phyloP scores from a whole-genome alignment of 164 flowering plant species.

The Chimonanthus praecox region DNA sequence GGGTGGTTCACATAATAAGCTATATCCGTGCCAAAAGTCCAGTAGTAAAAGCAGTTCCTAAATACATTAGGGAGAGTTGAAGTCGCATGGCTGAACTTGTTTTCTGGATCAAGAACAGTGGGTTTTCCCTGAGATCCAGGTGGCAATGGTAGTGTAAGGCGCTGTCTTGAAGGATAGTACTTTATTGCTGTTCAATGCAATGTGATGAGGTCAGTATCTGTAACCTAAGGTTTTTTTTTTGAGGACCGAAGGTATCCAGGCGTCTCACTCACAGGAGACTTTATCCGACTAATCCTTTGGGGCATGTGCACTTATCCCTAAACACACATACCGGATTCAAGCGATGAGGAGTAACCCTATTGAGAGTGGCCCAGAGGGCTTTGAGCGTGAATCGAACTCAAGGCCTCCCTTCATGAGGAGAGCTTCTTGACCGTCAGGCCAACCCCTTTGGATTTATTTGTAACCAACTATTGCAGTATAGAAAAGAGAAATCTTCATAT shows the following conservation, averaged over 20 bases:
- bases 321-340: too few species aligned
- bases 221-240: neutral
- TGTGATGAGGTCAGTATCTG: slow-evolving; percentile 11
- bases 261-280: too few species aligned
- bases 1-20: slow-evolving; percentile 80
- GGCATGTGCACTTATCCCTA: too few species aligned
- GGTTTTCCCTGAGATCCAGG: slow-evolving; percentile 76
- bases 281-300: too few species aligned
- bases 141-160: slow-evolving; percentile 71
- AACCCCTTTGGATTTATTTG: too few species aligned
- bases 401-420: too few species aligned
- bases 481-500: too few species aligned
- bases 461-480: too few species aligned
- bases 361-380: too few species aligned
- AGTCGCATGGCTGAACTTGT: slow-evolving; percentile 96
- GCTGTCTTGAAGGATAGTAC: slow-evolving; percentile 83
- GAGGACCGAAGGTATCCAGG: too few species aligned
- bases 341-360: too few species aligned
- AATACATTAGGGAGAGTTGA: slow-evolving; percentile 87
- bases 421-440: neutral
- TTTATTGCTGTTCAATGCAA: slow-evolving; percentile 56
- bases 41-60: slow-evolving; percentile 87
- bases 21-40: slow-evolving; percentile 81
- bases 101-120: slow-evolving; percentile 56
- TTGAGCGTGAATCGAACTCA: too few species aligned